Evolutionary conservation across 495 filamentous ascomycete genomes (phyloP).

Genomic region (Penicillium crystallinum): DNA sequence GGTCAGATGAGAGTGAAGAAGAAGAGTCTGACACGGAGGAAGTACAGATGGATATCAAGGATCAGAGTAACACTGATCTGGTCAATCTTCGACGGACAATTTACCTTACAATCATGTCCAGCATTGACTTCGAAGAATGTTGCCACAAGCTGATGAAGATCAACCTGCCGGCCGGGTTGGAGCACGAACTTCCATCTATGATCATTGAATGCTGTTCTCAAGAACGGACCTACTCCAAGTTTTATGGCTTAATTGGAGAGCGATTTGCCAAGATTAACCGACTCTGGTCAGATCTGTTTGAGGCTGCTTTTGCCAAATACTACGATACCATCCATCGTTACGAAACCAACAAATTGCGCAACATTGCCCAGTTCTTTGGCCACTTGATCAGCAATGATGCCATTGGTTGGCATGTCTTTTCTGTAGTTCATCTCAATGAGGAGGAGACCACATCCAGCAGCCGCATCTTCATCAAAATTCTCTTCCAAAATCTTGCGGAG

Average conservation of each 20-base stretch:
- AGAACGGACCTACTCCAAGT: slow-evolving; percentile 92
- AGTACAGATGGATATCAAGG: slow-evolving; percentile 83
- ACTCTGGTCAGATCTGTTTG: slow-evolving; percentile 88
- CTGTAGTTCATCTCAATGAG: slow-evolving; percentile 82
- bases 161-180: slow-evolving; percentile 78
- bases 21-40: slow-evolving; percentile 76
- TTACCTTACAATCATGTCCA: slow-evolving; percentile 95
- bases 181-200: slow-evolving; percentile 90
- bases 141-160: slow-evolving; percentile 95
- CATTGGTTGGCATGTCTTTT: slow-evolving; percentile 86
- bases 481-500: slow-evolving; percentile 89
- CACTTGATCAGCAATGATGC: slow-evolving; percentile 83
- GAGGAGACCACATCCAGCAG: slow-evolving; percentile 93
- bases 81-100: slow-evolving; percentile 91
- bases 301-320: slow-evolving; percentile 82
- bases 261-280: slow-evolving; percentile 93
- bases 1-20: slow-evolving; percentile 65
- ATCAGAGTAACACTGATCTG: slow-evolving; percentile 92
- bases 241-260: slow-evolving; percentile 91
- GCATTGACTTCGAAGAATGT: slow-evolving; percentile 89
- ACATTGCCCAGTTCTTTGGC: slow-evolving; percentile 91
- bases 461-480: slow-evolving; percentile 96
- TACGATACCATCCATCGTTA: slow-evolving; percentile 97
- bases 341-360: slow-evolving; percentile 88
- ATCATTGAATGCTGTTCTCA: slow-evolving; percentile 94